A percentile compares a stretch with the other conserved stretches of the same genome.
Evolutionary conservation across 208 protist genomes (phyloP).

Genomic region (Leishmania gerbilli): DNA sequence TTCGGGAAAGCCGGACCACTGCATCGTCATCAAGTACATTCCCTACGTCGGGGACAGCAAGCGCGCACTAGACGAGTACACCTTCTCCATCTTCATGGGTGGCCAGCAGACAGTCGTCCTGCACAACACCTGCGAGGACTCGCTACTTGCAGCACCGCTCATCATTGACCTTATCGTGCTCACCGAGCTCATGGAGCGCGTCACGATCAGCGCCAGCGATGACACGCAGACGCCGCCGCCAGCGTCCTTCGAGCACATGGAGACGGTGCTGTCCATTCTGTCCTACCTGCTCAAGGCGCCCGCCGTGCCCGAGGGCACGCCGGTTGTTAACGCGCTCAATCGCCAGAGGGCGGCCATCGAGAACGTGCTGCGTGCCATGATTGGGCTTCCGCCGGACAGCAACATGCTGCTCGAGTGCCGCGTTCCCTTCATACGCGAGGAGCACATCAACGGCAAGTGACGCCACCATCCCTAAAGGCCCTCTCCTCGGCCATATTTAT

Average conservation of each 20-base stretch:
- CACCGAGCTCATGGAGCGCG: slow-evolving; percentile 95
- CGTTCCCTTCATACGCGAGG: slow-evolving; percentile 55
- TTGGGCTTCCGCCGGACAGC: slow-evolving; percentile 95
- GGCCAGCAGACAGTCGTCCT: slow-evolving; percentile 95
- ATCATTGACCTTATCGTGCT: slow-evolving; percentile 98
- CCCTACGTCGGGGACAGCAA: slow-evolving; percentile 98
- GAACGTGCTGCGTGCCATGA: slow-evolving; percentile 96
- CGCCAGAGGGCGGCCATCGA: slow-evolving; percentile 95
- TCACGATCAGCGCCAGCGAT: slow-evolving; percentile 58
- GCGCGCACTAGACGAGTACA: slow-evolving; percentile 99
- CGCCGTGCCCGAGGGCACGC: slow-evolving; percentile 90
- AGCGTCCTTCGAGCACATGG: slow-evolving; percentile 84
- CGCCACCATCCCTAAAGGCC: background rate
- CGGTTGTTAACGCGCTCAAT: slow-evolving; percentile 98
- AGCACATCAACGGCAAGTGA: slow-evolving; percentile 31
- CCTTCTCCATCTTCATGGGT: slow-evolving; percentile 98
- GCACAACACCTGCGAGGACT: slow-evolving; percentile 99
- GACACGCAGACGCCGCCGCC: slow-evolving; percentile 16
- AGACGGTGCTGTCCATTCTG: slow-evolving; percentile 94
- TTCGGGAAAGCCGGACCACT: slow-evolving; percentile 96
- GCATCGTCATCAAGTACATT: slow-evolving; percentile 99
- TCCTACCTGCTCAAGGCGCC: slow-evolving; percentile 98
- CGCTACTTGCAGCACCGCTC: slow-evolving; percentile 97
- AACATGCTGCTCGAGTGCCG: slow-evolving; percentile 97
- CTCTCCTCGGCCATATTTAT: background rate